These are phyloP conservation scores for Irpex rosettiformis DNA, from an alignment of 1,284 basidiomycete genomes.

Conservation along the genomic window DNA sequence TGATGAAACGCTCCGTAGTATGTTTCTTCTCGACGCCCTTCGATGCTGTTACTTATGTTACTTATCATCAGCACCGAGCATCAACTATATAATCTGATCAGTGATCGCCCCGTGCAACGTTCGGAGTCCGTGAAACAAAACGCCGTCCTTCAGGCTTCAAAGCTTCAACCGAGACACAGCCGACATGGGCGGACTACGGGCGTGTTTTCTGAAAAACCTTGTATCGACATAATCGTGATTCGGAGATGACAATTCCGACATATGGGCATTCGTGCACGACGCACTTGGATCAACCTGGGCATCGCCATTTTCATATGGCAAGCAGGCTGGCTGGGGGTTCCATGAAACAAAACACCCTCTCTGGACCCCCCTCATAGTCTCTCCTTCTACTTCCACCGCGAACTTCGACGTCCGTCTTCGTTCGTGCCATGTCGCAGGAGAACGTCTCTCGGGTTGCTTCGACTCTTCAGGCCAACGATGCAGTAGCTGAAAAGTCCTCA, in stretches of 20 bases:
- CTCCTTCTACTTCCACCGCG: background rate
- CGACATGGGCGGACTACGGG: background rate
- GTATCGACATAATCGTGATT: background rate
- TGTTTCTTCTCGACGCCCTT: background rate
- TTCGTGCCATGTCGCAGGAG: background rate
- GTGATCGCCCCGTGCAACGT: background rate
- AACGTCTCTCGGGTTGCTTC: background rate
- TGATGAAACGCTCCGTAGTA: background rate
- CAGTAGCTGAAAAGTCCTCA: background rate
- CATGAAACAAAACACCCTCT: background rate
- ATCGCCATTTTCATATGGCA: background rate
- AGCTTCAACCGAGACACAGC: background rate
- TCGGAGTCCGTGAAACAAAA: background rate
- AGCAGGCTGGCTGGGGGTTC: too few relatives aligned
- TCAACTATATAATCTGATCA: too few relatives aligned
- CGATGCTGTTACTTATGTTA: too few relatives aligned
- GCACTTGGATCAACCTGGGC: background rate
- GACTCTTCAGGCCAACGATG: background rate
- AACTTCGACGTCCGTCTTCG: background rate
- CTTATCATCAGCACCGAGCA: too few relatives aligned
- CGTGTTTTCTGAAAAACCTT: background rate
- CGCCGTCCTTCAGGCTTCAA: background rate
- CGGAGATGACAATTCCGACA: background rate
- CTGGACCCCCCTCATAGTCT: background rate
- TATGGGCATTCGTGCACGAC: background rate